Evolutionary conservation across 2,329 filamentous ascomycete genomes (phyloP), one percentile per base, ranked within the genome.

Genomic region (Immersiporthe knoxdaviesiana): DNA sequence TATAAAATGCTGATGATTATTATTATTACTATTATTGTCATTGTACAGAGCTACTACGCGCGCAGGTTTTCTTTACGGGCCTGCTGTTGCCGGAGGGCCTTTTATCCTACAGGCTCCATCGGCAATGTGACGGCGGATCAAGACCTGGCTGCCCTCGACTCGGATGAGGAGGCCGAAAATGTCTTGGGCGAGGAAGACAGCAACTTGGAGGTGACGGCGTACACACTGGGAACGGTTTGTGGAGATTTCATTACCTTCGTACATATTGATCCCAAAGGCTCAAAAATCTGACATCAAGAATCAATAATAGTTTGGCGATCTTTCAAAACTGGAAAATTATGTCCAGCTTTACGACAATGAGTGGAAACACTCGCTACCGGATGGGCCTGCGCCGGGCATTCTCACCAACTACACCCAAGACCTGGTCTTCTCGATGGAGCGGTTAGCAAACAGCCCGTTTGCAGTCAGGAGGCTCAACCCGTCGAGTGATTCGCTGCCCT

Each of bases 351-450:
- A 84, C 71, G 70, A 81, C 18, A 76, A 75, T 12, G 76, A 83
- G 70, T 84, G 81, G 80, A 74, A 74, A 11, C 74, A 73, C 1
- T 74, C 80, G 0, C 74, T 80, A 6, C 80, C 82, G 0, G 73
- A 72, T 12, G 81, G 81, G 1, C 72, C 77, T 2, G 73, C 73
- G 56, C 73, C 76, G 39, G 79, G 83, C 16, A 77, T 81, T 12
- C 72, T 81, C 11, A 76, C 79, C 35, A 84, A 85, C 68, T 83
- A 81, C 68, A 84, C 82, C 0, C 77, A 82, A 65, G 83, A 85
- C 71, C 73, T 83, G 1, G 70, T 81, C 37, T 84, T 85, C 72
- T 82, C 81, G 4, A 85, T 84, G 83, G 80, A 84, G 70, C 77
- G 83, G 14, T 74, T 85, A 11, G 82, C 81, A 2, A 73, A 77